These are phyloP conservation scores for Tolypocladium pustulatum DNA, from an alignment of 2,329 filamentous ascomycete species.

Conservation along the genomic window DNA sequence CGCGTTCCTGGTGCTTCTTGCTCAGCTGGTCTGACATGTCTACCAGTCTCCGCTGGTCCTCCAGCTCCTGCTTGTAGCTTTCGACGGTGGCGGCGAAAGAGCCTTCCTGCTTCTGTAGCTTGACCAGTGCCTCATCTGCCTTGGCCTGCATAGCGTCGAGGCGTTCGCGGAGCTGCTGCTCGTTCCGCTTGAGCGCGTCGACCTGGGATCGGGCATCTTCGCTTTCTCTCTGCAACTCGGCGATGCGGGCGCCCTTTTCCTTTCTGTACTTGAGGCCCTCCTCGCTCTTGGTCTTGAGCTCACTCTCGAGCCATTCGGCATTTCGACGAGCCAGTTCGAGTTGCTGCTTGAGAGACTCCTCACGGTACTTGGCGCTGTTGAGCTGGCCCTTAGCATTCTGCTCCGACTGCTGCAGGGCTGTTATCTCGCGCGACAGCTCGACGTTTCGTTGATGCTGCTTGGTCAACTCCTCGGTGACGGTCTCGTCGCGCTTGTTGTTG, in stretches of 20 bases:
- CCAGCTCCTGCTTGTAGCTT: constrained; percentile 76
- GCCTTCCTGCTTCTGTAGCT: constrained; percentile 78
- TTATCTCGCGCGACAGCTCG: constrained; percentile 72
- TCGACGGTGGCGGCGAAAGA: constrained; percentile 74
- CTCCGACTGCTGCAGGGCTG: constrained; percentile 69
- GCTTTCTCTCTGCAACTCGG: constrained; percentile 77
- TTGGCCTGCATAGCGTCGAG: constrained; percentile 78
- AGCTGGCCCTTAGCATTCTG: constrained; percentile 73
- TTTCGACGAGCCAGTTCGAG: constrained; percentile 80
- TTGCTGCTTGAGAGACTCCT: constrained; percentile 84
- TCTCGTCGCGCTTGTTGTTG: constrained; percentile 78
- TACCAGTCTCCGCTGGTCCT: constrained; percentile 68
- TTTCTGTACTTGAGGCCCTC: constrained; percentile 88
- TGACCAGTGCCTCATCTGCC: constrained; percentile 71
- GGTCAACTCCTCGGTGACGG: constrained; percentile 75
- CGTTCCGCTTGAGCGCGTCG: constrained; percentile 68
- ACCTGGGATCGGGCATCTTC: constrained; percentile 73
- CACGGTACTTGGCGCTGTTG: constrained; percentile 76
- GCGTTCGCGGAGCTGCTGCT: constrained; percentile 69
- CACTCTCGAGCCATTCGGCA: constrained; percentile 85
- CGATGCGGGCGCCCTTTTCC: constrained; percentile 83
- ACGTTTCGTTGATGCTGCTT: constrained; percentile 83
- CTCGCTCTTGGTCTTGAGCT: constrained; percentile 79
- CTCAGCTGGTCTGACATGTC: constrained; percentile 72
- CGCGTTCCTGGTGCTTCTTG: constrained; percentile 57